Evolutionary conservation across 2,329 filamentous ascomycete species (phyloP), one percentile per base, ranked within the genome.

Genomic region (Aspergillus cejpii): DNA sequence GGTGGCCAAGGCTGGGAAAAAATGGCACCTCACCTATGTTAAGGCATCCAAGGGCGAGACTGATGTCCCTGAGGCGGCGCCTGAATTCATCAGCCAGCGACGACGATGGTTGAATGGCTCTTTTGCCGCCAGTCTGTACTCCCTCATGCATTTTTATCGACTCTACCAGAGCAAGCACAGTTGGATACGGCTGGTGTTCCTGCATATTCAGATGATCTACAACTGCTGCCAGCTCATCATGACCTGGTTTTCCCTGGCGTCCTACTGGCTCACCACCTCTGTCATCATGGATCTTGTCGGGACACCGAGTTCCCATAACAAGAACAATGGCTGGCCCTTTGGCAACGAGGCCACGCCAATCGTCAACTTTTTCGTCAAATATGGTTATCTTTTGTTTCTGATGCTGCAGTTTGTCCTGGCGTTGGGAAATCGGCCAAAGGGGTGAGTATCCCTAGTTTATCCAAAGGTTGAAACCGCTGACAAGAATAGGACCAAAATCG

Each of bases 101-200:
- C 85, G 92, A 77, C 85, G 92, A 77, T 98, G 92, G 92, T 76
- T 98, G 58, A 98, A 98, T 78, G 92, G 92, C 78, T 97, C 92
- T 2, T 98, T 98, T 63, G 92, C 92, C 44, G 92, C 92, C 67
- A 88, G 87, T 69, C 83, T 98, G 65, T 98, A 98, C 75, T 87
- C 92, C 20, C 79, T 97, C 54, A 95, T 98, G 86, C 92, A 98
- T 69, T 98, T 98, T 62, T 87, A 88, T 37, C 86, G 92, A 56
- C 94, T 97, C 85, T 98, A 98, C 80, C 94, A 94, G 78, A 90
- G 84, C 66, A 90, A 91, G 34, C 92, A 98, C 77, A 97, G 96
- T 78, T 78, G 97, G 53, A 71, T 97, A 56, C 90, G 92, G 74
- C 96, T 98, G 90, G 87, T 97, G 77, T 96, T 98, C 79, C 81